Evolutionary conservation across 768 basidiomycete species (phyloP).

Genomic region (Crucibulum laeve): DNA sequence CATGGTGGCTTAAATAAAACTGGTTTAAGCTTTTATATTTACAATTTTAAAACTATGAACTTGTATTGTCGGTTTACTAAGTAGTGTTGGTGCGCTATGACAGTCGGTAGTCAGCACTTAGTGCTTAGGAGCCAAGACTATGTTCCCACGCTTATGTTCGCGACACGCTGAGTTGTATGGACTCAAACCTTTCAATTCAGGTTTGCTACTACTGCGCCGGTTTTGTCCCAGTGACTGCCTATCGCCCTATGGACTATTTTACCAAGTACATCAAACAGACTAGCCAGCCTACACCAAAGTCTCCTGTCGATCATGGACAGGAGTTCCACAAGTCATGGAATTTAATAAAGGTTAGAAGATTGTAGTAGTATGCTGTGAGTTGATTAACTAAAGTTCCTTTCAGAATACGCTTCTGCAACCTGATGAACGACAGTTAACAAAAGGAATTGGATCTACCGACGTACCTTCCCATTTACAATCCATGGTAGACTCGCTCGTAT

Average conservation of each 20-base stretch:
- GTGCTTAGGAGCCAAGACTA: not conserved
- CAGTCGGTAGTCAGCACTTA: not conserved
- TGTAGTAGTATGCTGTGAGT: not conserved
- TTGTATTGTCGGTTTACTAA: not conserved
- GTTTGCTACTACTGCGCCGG: too few species aligned
- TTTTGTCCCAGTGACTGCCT: not conserved
- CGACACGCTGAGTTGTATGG: too few species aligned
- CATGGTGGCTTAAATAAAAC: too few species aligned
- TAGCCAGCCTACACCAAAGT: conserved; percentile 41
- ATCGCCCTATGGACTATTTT: conserved; percentile 71
- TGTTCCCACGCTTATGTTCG: not conserved
- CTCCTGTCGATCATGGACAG: conserved; percentile 57
- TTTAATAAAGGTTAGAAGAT: conserved; percentile 55
- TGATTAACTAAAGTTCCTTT: not conserved
- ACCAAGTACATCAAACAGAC: conserved; percentile 66
- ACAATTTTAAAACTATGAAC: not conserved
- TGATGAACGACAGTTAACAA: conserved; percentile 82
- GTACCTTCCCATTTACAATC: conserved; percentile 73
- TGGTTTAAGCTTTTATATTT: too few species aligned
- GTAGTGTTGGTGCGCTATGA: not conserved
- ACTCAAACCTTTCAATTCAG: too few species aligned
- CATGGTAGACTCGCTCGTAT: conserved; percentile 83
- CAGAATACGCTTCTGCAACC: conserved; percentile 84
- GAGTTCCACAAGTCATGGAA: conserved; percentile 80
- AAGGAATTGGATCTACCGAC: conserved; percentile 77